Conservation (phyloP, 768 basidiomycete genomes). For the Boletus pseudopeckii region DNA sequence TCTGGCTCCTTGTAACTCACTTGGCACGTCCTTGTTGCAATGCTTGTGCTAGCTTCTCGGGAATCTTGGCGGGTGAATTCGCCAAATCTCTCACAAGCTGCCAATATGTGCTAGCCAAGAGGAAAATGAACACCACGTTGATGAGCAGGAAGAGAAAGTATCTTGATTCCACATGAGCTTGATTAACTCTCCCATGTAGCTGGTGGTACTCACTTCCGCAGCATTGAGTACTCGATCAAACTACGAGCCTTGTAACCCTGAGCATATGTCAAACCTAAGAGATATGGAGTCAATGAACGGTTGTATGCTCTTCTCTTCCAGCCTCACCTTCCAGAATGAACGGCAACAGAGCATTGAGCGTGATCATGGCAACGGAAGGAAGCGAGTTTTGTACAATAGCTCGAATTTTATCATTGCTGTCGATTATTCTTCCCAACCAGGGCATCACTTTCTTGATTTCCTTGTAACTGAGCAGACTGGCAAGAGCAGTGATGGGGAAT, state of each 20-base stretch:
- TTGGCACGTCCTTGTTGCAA: constrained; percentile 75
- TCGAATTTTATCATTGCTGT: constrained; percentile 72
- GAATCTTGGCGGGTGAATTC: constrained; percentile 89
- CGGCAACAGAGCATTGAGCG: constrained; percentile 83
- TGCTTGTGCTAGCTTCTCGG: constrained; percentile 85
- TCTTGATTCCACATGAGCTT: constrained; percentile 41
- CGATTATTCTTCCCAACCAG: constrained; percentile 82
- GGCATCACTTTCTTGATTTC: constrained; percentile 91
- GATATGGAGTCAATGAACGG: constrained; percentile 25
- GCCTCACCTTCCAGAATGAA: constrained; percentile 80
- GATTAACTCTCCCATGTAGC: neutral
- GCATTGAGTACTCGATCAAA: constrained; percentile 87
- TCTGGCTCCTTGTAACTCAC: constrained; percentile 28
- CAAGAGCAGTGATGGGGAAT: constrained; percentile 84
- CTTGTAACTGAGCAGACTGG: constrained; percentile 83
- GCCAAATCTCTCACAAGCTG: constrained; percentile 89
- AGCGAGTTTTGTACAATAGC: constrained; percentile 94
- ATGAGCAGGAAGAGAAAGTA: constrained; percentile 91
- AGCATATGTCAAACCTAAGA: constrained; percentile 66
- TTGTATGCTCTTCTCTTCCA: neutral
- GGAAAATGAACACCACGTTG: constrained; percentile 93
- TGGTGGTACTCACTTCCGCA: constrained; percentile 70
- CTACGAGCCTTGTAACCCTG: constrained; percentile 89
- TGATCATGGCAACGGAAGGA: constrained; percentile 87
- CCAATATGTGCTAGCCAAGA: constrained; percentile 89